A percentile compares a stretch with the other conserved stretches of the same genome.
phyloP scores from a whole-genome alignment of 2,329 filamentous ascomycete genomes.

The Geosmithia morbida region DNA sequence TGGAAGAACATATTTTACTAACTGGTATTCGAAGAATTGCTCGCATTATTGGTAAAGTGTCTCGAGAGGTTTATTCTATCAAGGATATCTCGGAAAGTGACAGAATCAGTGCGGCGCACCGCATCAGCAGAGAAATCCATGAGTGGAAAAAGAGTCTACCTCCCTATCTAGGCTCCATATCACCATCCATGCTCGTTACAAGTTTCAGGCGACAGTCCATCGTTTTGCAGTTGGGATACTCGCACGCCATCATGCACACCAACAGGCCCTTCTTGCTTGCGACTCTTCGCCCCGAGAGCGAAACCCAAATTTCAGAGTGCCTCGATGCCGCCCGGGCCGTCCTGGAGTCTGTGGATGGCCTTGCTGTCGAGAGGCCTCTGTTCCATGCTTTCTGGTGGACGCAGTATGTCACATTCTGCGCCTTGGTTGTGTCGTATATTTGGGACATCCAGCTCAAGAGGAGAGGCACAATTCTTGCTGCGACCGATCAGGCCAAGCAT shows the following conservation, averaged over 20 bases:
- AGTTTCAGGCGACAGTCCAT: constrained; percentile 32
- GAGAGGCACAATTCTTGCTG: constrained; percentile 5
- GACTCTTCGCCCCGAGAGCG: constrained; percentile 6
- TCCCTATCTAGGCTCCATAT: constrained; percentile 24
- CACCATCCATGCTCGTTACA: constrained; percentile 28
- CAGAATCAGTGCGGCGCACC: constrained; percentile 20
- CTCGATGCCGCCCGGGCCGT: constrained; percentile 29
- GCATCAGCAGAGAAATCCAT: constrained; percentile 20
- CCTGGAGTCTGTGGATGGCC: constrained; percentile 25
- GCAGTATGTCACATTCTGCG: constrained; percentile 37
- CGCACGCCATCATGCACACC: constrained; percentile 39
- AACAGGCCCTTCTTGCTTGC: constrained; percentile 37
- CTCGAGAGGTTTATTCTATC: constrained; percentile 23
- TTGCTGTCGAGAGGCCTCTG: constrained; percentile 21
- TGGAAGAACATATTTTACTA: background rate
- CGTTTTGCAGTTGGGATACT: constrained; percentile 37
- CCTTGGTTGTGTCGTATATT: constrained; percentile 36
- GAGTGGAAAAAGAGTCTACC: constrained; percentile 25
- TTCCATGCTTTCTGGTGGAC: constrained; percentile 39
- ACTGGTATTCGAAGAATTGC: constrained; percentile 17
- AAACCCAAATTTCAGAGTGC: constrained; percentile 22
- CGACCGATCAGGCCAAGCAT: constrained; percentile 4
- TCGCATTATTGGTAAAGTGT: constrained; percentile 22
- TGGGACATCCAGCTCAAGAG: constrained; percentile 30
- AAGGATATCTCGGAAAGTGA: constrained; percentile 18